phyloP scores from a whole-genome alignment of 2,329 filamentous ascomycete genomes.

The Alternaria postmessia region DNA sequence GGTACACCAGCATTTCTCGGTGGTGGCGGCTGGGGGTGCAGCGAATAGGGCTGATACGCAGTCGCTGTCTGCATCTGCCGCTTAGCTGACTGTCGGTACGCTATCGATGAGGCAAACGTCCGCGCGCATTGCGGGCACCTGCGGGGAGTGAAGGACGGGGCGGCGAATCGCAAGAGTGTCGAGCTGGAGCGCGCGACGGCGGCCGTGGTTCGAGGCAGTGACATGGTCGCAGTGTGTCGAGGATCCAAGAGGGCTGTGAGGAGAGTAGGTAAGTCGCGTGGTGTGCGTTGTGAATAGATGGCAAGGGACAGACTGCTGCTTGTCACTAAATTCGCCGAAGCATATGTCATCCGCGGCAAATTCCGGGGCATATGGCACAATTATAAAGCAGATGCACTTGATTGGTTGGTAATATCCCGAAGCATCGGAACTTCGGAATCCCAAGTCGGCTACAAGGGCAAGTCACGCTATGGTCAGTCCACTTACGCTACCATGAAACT shows the following conservation, averaged over 20 bases:
- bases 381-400: conserved; percentile 26
- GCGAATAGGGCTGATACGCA: conserved; percentile 67
- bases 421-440: conserved; percentile 11
- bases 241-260: conserved; percentile 5
- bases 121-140: conserved; percentile 57
- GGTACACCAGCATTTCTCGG: conserved; percentile 66
- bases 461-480: neutral
- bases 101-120: conserved; percentile 54
- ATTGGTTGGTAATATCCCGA: conserved; percentile 23
- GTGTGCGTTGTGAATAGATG: conserved; percentile 13
- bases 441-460: neutral
- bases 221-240: conserved; percentile 35
- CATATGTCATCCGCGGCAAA: conserved; percentile 39
- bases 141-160: conserved; percentile 32
- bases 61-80: conserved; percentile 69
- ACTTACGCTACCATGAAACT: no score
- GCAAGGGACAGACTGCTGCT: conserved; percentile 19
- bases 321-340: conserved; percentile 28
- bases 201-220: conserved; percentile 38
- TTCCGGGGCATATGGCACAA: conserved; percentile 24
- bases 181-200: conserved; percentile 36
- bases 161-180: conserved; percentile 37
- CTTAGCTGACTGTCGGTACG: conserved; percentile 47
- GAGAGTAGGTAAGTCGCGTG: conserved; percentile 8
- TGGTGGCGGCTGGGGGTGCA: conserved; percentile 65